phyloP scores from a whole-genome alignment of 2,329 filamentous ascomycete species.

The Exophiala oligosperma region DNA sequence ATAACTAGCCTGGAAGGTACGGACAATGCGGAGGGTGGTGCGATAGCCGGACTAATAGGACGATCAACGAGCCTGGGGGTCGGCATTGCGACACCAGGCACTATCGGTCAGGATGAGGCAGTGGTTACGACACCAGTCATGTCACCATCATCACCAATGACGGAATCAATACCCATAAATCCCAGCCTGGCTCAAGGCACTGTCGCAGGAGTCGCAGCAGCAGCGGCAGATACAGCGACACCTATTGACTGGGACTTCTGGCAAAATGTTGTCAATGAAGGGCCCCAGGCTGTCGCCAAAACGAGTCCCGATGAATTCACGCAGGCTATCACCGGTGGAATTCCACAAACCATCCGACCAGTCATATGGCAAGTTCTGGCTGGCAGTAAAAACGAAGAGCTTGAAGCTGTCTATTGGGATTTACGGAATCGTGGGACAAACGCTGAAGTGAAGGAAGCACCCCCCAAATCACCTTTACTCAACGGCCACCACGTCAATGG shows the following conservation, averaged over 20 bases:
- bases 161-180: slow-evolving; percentile 64
- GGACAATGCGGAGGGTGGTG: slow-evolving; percentile 42
- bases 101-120: slow-evolving; percentile 49
- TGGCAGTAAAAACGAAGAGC: slow-evolving; percentile 88
- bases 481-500: slow-evolving; percentile 44
- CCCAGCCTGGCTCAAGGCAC: slow-evolving; percentile 78
- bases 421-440: slow-evolving; percentile 77
- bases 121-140: slow-evolving; percentile 34
- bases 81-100: slow-evolving; percentile 49
- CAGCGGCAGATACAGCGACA: slow-evolving; percentile 60
- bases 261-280: slow-evolving; percentile 94
- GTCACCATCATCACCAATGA: slow-evolving; percentile 38
- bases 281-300: slow-evolving; percentile 80
- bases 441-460: slow-evolving; percentile 62
- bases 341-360: slow-evolving; percentile 92
- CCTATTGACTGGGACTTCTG: slow-evolving; percentile 98
- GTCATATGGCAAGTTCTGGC: slow-evolving; percentile 98
- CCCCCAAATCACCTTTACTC: slow-evolving; percentile 33
- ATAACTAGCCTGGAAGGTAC: slow-evolving; percentile 54
- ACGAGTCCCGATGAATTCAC: slow-evolving; percentile 89
- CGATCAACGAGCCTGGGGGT: slow-evolving; percentile 44
- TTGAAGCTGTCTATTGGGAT: slow-evolving; percentile 84
- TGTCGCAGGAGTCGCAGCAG: slow-evolving; percentile 74
- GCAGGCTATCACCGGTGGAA: slow-evolving; percentile 85
- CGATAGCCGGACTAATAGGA: slow-evolving; percentile 43